These are phyloP conservation scores for Centella asiatica DNA, from an alignment of 129 eudicot genomes.

Conservation along the genomic window DNA sequence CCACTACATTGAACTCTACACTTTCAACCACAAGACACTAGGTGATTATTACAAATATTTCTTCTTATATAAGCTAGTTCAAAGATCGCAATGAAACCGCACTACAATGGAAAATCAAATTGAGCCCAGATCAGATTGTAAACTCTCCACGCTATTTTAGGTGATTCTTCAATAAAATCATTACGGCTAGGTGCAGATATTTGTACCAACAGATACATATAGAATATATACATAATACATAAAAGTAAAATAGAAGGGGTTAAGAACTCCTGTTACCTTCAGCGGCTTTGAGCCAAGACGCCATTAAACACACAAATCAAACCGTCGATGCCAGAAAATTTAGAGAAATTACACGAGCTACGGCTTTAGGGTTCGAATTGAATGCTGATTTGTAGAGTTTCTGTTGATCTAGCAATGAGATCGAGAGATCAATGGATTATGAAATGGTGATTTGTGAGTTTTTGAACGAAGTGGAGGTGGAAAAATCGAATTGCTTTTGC, in stretches of 20 bases:
- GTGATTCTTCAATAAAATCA: no score
- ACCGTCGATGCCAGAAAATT: background rate
- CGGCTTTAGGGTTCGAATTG: background rate
- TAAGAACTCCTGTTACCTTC: constrained; percentile 54
- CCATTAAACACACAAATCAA: constrained; percentile 30
- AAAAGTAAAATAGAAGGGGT: background rate
- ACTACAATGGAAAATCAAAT: no score
- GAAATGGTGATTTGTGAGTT: no score
- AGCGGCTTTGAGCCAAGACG: constrained; percentile 88
- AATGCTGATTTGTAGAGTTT: constrained; percentile 3
- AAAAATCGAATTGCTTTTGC: background rate
- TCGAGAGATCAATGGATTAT: background rate
- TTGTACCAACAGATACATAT: background rate
- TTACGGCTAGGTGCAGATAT: background rate
- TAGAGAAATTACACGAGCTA: no score
- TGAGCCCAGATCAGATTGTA: constrained; percentile 17
- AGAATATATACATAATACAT: background rate
- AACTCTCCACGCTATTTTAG: background rate
- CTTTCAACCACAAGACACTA: no score
- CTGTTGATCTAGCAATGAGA: background rate
- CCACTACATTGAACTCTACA: no score
- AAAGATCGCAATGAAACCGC: no score
- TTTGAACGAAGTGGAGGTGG: background rate
- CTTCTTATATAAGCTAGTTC: no score
- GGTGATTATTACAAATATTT: no score